Conservation (phyloP, 2,329 filamentous ascomycete species). For the Fusarium scirpi region DNA sequence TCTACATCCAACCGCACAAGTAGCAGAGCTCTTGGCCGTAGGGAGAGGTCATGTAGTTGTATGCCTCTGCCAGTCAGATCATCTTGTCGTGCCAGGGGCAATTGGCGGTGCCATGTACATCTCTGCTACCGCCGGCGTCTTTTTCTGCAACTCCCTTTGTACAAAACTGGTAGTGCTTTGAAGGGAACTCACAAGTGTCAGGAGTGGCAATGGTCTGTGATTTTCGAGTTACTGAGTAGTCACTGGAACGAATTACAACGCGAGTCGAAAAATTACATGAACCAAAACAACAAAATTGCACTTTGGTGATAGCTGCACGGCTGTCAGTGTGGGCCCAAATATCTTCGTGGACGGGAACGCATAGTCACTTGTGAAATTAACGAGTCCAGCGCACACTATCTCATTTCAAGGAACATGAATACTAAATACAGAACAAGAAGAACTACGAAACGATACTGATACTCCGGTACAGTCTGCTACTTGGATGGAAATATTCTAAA, state of each 20-base stretch:
- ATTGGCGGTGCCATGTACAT: conserved; percentile 22
- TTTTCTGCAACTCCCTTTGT: neutral
- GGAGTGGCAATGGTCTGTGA: fast-evolving
- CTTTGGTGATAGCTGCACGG: neutral
- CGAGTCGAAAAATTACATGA: neutral
- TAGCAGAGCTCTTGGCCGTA: conserved; percentile 65
- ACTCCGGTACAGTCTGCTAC: neutral
- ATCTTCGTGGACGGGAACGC: neutral
- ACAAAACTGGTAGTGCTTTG: neutral
- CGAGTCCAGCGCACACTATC: neutral
- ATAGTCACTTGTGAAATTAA: neutral
- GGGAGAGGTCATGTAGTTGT: conserved; percentile 52
- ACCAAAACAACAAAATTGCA: neutral
- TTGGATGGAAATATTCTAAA: neutral
- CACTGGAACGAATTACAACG: neutral
- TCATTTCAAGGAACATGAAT: neutral
- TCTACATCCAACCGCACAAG: conserved; percentile 59
- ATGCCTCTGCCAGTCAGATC: conserved; percentile 35
- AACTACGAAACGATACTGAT: neutral
- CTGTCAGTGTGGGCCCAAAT: conserved; percentile 2
- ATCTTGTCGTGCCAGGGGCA: conserved; percentile 39
- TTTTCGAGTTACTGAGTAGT: neutral
- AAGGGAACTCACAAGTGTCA: no score
- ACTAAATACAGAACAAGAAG: neutral
- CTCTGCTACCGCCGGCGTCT: neutral